phyloP scores from a whole-genome alignment of 371 early-diverging fungal genomes.

The Apophysomyces elegans region DNA sequence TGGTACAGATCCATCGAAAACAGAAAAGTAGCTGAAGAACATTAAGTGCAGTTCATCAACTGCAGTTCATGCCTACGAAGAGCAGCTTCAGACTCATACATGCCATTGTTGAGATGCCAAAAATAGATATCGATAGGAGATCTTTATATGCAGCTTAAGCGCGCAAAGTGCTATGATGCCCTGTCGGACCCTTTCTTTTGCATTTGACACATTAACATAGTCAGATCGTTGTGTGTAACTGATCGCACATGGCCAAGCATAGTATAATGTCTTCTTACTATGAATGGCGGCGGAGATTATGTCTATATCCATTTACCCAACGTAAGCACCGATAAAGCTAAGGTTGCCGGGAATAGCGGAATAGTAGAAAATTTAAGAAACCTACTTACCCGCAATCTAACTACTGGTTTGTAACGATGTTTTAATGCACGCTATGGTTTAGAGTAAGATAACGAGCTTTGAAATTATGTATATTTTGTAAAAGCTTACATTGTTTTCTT shows the following conservation, averaged over 20 bases:
- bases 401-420: not conserved
- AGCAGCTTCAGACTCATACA: not conserved
- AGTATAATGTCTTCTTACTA: not conserved
- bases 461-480: not conserved
- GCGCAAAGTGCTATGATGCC: not conserved
- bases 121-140: not conserved
- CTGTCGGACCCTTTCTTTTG: slow-evolving; percentile 1
- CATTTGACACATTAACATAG: not conserved
- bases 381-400: not conserved
- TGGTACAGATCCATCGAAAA: not conserved
- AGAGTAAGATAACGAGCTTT: not conserved
- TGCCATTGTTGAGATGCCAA: not conserved
- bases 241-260: not conserved
- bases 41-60: not conserved
- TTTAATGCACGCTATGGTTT: not conserved
- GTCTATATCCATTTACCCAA: not conserved
- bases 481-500: not conserved
- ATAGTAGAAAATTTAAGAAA: not conserved
- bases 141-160: not conserved
- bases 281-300: not conserved
- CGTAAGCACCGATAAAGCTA: not conserved
- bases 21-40: not conserved
- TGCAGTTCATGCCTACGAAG: not conserved
- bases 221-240: not conserved
- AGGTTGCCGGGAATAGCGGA: not conserved